Evolutionary conservation across 1,139 yeast species (phyloP).

Genomic region (Sugiyamaella pinicola): DNA sequence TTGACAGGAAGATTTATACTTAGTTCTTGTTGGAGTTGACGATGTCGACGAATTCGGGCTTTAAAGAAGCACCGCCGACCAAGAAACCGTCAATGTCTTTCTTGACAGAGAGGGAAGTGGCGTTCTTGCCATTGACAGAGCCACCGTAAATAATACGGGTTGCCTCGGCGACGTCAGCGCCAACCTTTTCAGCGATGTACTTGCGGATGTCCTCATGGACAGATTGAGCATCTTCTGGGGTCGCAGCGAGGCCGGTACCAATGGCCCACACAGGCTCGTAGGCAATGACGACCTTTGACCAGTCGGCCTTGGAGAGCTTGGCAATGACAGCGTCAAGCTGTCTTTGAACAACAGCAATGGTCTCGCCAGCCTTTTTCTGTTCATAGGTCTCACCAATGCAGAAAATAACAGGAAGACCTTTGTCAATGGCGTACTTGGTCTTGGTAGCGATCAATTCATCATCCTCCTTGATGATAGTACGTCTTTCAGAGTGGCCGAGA

Average conservation of each 20-base stretch:
- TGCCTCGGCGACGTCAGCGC: constrained; percentile 71
- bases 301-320: constrained; percentile 67
- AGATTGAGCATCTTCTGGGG: constrained; percentile 91
- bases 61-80: constrained; percentile 99
- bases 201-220: constrained; percentile 89
- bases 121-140: constrained; percentile 95
- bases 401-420: constrained; percentile 84
- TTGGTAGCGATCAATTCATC: constrained; percentile 93
- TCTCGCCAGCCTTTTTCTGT: constrained; percentile 86
- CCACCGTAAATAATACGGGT: constrained; percentile 98
- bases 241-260: constrained; percentile 99
- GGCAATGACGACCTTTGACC: constrained; percentile 92
- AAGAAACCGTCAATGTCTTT: constrained; percentile 96
- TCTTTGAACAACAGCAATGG: constrained; percentile 83
- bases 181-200: constrained; percentile 75
- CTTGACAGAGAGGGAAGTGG: constrained; percentile 87
- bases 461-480: constrained; percentile 86
- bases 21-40: constrained; percentile 77
- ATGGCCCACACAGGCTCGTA: constrained; percentile 99
- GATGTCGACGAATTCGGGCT: constrained; percentile 96
- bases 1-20: constrained; percentile 2
- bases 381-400: constrained; percentile 98
- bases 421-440: constrained; percentile 90
- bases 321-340: constrained; percentile 89
- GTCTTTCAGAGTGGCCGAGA: constrained; percentile 98